Conservation (phyloP, 352 stramenopile species). For the Pythium coloratum region DNA sequence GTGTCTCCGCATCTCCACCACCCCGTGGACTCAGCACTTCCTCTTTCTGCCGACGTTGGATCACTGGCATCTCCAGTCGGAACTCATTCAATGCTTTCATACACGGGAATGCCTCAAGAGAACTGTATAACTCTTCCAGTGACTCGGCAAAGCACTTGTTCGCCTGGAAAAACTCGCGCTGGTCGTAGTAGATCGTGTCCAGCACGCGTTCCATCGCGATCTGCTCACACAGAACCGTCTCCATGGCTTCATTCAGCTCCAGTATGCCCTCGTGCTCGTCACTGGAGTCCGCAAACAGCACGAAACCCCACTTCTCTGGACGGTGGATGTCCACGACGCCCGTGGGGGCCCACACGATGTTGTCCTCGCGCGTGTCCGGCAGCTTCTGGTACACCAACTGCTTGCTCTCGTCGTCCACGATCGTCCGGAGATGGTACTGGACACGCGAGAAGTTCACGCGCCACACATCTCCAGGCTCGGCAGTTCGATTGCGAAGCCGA, state of each 20-base stretch:
- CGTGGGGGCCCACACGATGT: constrained; percentile 76
- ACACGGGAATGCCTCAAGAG: constrained; percentile 28
- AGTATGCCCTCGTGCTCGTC: constrained; percentile 42
- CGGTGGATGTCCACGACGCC: constrained; percentile 78
- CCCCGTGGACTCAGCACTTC: background rate
- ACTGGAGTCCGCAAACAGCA: constrained; percentile 55
- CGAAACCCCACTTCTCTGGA: constrained; percentile 67
- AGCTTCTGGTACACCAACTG: constrained; percentile 56
- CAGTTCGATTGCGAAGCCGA: constrained; percentile 32
- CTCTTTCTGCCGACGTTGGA: constrained; percentile 21
- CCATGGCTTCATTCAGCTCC: constrained; percentile 37
- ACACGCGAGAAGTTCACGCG: constrained; percentile 91
- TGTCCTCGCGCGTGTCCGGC: constrained; percentile 48
- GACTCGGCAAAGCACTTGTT: constrained; percentile 45
- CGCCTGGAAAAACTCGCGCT: constrained; percentile 45
- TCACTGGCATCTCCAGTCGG: constrained; percentile 34
- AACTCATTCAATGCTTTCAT: constrained; percentile 33
- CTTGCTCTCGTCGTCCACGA: constrained; percentile 47
- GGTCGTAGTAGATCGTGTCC: constrained; percentile 69
- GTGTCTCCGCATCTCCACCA: background rate
- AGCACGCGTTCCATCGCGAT: constrained; percentile 60
- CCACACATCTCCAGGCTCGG: constrained; percentile 58
- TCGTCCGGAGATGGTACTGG: constrained; percentile 63
- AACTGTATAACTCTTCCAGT: constrained; percentile 43
- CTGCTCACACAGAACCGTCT: constrained; percentile 45